These are phyloP conservation scores for Aurantiochytrium sp. DNA, from an alignment of 108 stramenopile species.

Conservation along the genomic window DNA sequence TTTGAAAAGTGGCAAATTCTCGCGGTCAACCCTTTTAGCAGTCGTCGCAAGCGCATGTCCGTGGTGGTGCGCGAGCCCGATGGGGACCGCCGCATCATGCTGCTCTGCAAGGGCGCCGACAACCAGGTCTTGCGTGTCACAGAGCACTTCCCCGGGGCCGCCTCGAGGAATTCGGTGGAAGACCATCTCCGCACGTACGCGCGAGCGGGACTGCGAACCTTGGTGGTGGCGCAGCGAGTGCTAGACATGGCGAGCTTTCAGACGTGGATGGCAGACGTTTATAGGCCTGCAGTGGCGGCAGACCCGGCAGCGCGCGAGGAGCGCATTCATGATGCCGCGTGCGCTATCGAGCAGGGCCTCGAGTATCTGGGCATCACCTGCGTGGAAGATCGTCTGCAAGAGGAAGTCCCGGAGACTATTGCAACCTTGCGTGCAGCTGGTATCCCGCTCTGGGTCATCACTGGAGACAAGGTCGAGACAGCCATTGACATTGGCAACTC, in stretches of 20 bases:
- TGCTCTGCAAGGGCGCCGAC: conserved; percentile 55
- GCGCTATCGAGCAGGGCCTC: conserved; percentile 69
- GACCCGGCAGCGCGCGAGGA: conserved; percentile 42
- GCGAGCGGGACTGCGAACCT: conserved; percentile 79
- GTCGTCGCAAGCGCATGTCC: conserved; percentile 49
- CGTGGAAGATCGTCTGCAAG: conserved; percentile 93
- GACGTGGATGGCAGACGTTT: conserved; percentile 46
- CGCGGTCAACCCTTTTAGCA: conserved; percentile 8
- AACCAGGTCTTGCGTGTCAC: conserved; percentile 27
- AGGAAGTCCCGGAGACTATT: conserved; percentile 87
- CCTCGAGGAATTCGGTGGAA: not conserved
- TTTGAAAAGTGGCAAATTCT: not conserved
- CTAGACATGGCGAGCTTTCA: conserved; percentile 60
- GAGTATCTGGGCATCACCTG: conserved; percentile 86
- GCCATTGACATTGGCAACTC: conserved; percentile 94
- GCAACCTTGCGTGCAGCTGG: conserved; percentile 76
- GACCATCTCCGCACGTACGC: conserved; percentile 58
- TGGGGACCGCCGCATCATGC: conserved; percentile 14
- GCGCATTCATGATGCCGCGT: conserved; percentile 63
- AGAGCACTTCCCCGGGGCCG: not conserved
- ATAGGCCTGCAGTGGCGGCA: conserved; percentile 36
- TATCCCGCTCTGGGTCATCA: conserved; percentile 93
- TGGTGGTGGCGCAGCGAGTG: conserved; percentile 77
- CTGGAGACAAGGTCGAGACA: conserved; percentile 95
- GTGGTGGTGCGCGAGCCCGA: conserved; percentile 26